A percentile compares a stretch with the other conserved stretches of the same genome.
Conservation (phyloP, 768 basidiomycete species). For the Podaxis rugospora region DNA sequence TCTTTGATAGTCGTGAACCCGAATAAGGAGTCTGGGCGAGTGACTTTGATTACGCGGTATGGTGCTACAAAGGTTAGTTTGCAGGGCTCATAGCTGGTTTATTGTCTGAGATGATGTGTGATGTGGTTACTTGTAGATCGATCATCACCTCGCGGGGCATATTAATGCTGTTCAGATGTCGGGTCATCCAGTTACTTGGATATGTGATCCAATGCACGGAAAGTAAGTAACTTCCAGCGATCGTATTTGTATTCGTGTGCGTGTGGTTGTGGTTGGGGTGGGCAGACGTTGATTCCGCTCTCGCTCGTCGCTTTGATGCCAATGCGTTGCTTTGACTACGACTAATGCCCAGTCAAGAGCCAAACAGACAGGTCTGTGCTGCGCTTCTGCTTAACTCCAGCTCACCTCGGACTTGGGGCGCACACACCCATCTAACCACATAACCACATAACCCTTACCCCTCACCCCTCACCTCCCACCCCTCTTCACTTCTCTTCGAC, state of each 20-base stretch:
- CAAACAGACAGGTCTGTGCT: not conserved
- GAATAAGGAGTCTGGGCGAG: constrained; percentile 71
- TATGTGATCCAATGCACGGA: constrained; percentile 98
- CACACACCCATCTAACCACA: not conserved
- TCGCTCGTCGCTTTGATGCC: not conserved
- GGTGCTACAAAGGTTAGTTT: constrained; percentile 73
- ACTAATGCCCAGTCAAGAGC: not conserved
- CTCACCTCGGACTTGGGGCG: not conserved
- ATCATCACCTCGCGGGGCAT: constrained; percentile 68
- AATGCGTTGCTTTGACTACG: constrained; percentile 1
- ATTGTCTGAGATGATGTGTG: not conserved
- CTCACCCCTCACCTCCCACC: not conserved
- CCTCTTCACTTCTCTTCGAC: constrained; percentile 6
- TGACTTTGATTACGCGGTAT: constrained; percentile 92
- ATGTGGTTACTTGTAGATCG: constrained; percentile 55
- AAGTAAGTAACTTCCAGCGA: constrained; percentile 58
- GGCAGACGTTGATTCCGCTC: not conserved
- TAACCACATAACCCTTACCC: no score
- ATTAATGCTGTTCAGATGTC: constrained; percentile 77
- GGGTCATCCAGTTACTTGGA: constrained; percentile 87
- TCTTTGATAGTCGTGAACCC: constrained; percentile 75
- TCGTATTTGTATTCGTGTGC: not conserved
- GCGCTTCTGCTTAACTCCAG: not conserved
- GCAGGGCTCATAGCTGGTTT: not conserved
- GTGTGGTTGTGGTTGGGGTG: not conserved